These are phyloP conservation scores for Fusarium succisae DNA, from an alignment of 2,329 filamentous ascomycete species.

Conservation along the genomic window DNA sequence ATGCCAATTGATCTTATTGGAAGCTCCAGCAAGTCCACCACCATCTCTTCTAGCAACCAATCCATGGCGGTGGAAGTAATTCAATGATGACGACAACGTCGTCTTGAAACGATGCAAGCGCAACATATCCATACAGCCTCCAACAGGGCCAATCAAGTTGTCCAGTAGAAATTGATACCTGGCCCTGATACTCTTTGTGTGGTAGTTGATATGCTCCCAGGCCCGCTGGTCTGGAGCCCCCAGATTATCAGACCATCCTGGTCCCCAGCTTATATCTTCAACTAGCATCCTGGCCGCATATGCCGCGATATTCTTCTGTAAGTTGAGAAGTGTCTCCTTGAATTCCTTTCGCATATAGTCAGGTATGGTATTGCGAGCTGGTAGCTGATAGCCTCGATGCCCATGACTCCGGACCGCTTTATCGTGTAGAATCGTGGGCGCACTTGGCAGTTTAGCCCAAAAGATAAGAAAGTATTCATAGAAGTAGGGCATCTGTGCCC, in stretches of 20 bases:
- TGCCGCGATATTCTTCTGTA: background rate
- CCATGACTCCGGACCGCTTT: background rate
- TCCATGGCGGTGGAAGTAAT: background rate
- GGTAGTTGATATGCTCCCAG: conserved; percentile 14
- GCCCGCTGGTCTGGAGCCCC: background rate
- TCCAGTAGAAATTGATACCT: conserved; percentile 11
- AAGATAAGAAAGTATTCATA: conserved; percentile 22
- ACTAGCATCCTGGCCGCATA: background rate
- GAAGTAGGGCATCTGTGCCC: conserved; percentile 6
- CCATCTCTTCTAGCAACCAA: background rate
- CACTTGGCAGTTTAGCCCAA: background rate
- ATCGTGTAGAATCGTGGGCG: background rate
- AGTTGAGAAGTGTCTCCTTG: background rate
- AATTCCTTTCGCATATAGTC: background rate
- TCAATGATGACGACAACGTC: background rate
- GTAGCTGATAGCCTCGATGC: background rate
- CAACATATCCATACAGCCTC: conserved; percentile 19
- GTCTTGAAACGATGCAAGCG: conserved; percentile 23
- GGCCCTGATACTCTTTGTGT: background rate
- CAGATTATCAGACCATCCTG: background rate
- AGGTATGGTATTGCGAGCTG: background rate
- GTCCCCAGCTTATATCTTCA: background rate
- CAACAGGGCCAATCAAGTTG: background rate
- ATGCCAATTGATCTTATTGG: background rate
- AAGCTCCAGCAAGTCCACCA: background rate